A percentile compares a stretch with the other conserved stretches of the same genome.
Conservation (phyloP, 768 basidiomycete species). For the Suillus decipiens region DNA sequence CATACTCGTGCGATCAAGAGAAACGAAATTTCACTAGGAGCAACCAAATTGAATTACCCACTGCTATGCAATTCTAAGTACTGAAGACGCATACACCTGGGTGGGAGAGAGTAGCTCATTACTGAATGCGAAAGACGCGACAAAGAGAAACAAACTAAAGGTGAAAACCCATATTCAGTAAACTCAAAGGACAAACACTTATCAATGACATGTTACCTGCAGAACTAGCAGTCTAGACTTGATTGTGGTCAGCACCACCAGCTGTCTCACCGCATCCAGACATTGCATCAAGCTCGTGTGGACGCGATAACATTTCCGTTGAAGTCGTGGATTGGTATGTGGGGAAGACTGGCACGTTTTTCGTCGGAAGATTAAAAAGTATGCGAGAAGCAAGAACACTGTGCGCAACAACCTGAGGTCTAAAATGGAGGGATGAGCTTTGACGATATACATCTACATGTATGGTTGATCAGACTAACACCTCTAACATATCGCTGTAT, state of each 20-base stretch:
- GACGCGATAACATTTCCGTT: not conserved
- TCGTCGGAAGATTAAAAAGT: slow-evolving; percentile 6
- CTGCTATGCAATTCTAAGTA: not conserved
- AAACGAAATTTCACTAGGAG: not conserved
- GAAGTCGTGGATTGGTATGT: not conserved
- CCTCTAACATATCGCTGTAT: not conserved
- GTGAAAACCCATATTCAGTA: not conserved
- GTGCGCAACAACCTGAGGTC: slow-evolving; percentile 7
- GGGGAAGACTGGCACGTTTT: not conserved
- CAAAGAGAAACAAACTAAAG: not conserved
- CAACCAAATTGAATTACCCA: not conserved
- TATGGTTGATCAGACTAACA: not conserved
- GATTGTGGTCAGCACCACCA: not conserved
- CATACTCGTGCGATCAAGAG: not conserved
- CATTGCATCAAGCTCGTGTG: not conserved
- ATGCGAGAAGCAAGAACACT: slow-evolving; percentile 12
- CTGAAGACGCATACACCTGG: not conserved
- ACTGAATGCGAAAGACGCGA: not conserved
- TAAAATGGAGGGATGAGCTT: not conserved
- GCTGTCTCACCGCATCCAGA: not conserved
- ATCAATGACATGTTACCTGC: not conserved
- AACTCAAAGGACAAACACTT: not conserved
- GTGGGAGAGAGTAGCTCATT: not conserved
- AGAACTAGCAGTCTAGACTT: not conserved
- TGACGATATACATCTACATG: not conserved